These are phyloP conservation scores for Willaertia magna DNA, from an alignment of 208 protist species.

Conservation along the genomic window DNA sequence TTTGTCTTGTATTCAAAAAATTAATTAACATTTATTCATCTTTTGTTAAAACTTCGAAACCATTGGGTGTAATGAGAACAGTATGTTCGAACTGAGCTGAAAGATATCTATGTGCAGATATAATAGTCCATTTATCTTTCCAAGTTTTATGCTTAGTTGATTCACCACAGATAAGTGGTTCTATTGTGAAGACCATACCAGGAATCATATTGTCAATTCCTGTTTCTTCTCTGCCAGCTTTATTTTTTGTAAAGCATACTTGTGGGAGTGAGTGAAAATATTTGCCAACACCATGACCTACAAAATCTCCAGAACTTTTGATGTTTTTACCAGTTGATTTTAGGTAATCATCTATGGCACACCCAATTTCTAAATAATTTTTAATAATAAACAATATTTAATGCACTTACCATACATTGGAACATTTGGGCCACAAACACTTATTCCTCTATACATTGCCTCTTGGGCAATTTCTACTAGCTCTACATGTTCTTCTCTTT, in stretches of 20 bases:
- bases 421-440: not conserved
- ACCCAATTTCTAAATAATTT: constrained; percentile 34
- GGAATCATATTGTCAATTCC: not conserved
- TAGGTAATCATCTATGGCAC: constrained; percentile 59
- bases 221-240: not conserved
- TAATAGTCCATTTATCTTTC: constrained; percentile 84
- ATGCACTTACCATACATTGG: not conserved
- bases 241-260: constrained; percentile 73
- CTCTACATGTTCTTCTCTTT: not conserved
- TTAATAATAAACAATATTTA: not conserved
- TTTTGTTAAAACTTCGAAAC: no score
- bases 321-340: constrained; percentile 18
- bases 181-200: constrained; percentile 94
- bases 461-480: not conserved
- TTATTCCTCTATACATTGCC: not conserved
- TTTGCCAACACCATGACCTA: constrained; percentile 75
- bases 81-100: constrained; percentile 97
- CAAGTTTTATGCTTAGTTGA: constrained; percentile 25
- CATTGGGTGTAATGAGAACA: no score
- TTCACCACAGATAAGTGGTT: constrained; percentile 94
- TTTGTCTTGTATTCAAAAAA: no score
- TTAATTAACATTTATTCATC: no score
- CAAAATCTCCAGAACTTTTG: constrained; percentile 64
- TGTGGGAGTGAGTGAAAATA: constrained; percentile 78
- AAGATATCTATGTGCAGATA: constrained; percentile 80